Base-by-base conservation (phyloP, 495 filamentous ascomycete genomes). In the Aspergillus funiculosus region DNA sequence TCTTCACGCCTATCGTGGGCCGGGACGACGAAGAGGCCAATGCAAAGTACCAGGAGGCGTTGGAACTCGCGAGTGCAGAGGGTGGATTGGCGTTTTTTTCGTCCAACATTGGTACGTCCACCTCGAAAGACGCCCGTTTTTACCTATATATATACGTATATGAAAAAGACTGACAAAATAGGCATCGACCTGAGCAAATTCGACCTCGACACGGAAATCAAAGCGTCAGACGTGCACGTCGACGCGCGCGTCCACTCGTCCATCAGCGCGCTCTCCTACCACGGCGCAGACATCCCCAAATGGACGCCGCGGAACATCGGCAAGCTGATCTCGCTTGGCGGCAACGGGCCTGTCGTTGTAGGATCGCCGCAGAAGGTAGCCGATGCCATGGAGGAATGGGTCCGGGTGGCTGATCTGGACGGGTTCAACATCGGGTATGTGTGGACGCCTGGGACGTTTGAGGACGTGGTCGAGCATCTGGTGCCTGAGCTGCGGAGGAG, bases 391-490 rank as follows among this genome's bases (percentile, higher is more conserved):
- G 75, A 80, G 57, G 61, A 64, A 15, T 82, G 79, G 80, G 53
- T 79, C 7, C 52, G 64, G 1, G 78, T 78, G 40, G 76, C 72
- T 1, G 78, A 78, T 48, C 44, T 82, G 13, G 80, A 83, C 61
- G 79, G 78, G 11, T 81, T 81, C 50, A 81, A 80, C 54, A 49
- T 81, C 26, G 66, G 49, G 37, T 63, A 72, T 57, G 74, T 74
- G 1, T 72, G 73, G 20, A 77, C 74, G 46, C 81, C 80, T 0
- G 73, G 75, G 21, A 77, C 77, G 2, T 85, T 84, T 61, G 68
- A 75, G 46, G 80, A 82, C 46, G 64, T 82, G 11, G 69, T 79
- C 37, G 76, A 82, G 39, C 53, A 79, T 15, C 57, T 85, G 8
- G 51, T 82, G 10, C 81, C 80, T 1, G 81, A 82, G 58, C 58